phyloP scores from a whole-genome alignment of 2,329 filamentous ascomycete genomes.

The Myriangium duriaei region DNA sequence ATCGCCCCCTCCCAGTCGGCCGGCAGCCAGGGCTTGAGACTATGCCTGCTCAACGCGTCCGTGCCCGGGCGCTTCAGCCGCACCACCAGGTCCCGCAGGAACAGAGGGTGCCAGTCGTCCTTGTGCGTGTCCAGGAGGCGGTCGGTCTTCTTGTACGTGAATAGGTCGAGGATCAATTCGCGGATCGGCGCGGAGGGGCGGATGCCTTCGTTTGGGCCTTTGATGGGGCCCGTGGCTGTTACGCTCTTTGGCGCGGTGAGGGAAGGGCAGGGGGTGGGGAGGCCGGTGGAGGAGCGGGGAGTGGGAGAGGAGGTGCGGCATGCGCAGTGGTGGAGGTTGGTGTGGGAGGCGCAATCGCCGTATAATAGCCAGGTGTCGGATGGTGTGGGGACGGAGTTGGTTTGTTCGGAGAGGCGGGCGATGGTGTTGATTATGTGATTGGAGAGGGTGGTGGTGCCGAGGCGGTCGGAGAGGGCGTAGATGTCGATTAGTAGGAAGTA shows the following conservation, averaged over 20 bases:
- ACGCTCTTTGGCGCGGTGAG: not conserved
- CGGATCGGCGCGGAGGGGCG: conserved; percentile 27
- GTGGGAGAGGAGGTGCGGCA: conserved; percentile 1
- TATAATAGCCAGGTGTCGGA: conserved; percentile 37
- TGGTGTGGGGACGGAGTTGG: conserved; percentile 38
- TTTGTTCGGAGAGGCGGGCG: conserved; percentile 32
- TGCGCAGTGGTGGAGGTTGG: conserved; percentile 7
- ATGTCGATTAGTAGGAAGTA: conserved; percentile 39
- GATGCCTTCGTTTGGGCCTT: conserved; percentile 17
- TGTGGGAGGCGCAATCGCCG: conserved; percentile 17
- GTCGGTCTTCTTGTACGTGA: conserved; percentile 42
- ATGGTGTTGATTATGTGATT: conserved; percentile 34
- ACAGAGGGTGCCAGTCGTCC: conserved; percentile 36
- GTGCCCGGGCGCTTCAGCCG: conserved; percentile 33
- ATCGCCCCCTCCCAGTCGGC: conserved; percentile 20
- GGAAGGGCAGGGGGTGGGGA: not conserved
- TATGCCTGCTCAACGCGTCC: conserved; percentile 30
- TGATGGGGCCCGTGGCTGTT: not conserved
- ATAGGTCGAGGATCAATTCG: conserved; percentile 35
- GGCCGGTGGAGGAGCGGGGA: not conserved
- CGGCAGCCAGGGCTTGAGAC: conserved; percentile 28
- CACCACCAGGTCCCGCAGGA: conserved; percentile 35
- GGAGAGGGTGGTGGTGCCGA: conserved; percentile 33
- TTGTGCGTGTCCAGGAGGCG: conserved; percentile 33
- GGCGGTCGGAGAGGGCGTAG: conserved; percentile 34